Evolutionary conservation across 2,329 filamentous ascomycete species (phyloP).

Genomic region (Colletotrichum sp.): DNA sequence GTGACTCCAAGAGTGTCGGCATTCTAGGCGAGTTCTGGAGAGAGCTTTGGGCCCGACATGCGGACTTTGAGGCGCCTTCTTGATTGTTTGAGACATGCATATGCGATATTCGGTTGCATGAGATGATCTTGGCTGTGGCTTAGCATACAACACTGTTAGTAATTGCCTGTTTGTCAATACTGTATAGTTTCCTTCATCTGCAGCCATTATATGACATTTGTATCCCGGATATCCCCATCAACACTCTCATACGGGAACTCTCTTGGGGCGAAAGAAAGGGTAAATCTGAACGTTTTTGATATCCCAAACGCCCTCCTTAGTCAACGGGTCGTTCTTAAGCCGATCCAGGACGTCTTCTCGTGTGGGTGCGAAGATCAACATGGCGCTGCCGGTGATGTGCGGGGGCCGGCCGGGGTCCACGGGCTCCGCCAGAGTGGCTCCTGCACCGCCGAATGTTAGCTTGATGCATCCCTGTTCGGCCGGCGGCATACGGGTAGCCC

Average conservation of each 20-base stretch:
- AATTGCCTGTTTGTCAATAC: not conserved
- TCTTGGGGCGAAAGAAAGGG: not conserved
- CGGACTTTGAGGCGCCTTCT: not conserved
- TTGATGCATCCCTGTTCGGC: not conserved
- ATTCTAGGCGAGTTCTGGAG: not conserved
- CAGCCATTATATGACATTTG: not conserved
- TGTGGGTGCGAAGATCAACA: not conserved
- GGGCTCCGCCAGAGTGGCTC: not conserved
- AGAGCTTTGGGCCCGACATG: not conserved
- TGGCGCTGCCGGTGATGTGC: not conserved
- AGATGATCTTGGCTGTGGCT: not conserved
- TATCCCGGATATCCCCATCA: not conserved
- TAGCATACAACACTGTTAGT: not conserved
- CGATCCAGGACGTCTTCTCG: not conserved
- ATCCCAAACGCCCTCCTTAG: not conserved
- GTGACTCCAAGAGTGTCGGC: not conserved
- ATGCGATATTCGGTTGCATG: not conserved
- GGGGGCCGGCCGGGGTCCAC: not conserved
- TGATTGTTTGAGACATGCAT: not conserved
- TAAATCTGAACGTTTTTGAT: not conserved
- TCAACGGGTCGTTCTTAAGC: not conserved
- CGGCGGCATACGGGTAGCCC: not conserved
- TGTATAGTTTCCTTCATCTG: not conserved
- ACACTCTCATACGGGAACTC: not conserved
- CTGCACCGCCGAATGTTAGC: not conserved